Evolutionary conservation across 148 eudicot genomes (phyloP), one percentile per base, ranked within the genome.

Genomic region (Vaccinium macrocarpon): DNA sequence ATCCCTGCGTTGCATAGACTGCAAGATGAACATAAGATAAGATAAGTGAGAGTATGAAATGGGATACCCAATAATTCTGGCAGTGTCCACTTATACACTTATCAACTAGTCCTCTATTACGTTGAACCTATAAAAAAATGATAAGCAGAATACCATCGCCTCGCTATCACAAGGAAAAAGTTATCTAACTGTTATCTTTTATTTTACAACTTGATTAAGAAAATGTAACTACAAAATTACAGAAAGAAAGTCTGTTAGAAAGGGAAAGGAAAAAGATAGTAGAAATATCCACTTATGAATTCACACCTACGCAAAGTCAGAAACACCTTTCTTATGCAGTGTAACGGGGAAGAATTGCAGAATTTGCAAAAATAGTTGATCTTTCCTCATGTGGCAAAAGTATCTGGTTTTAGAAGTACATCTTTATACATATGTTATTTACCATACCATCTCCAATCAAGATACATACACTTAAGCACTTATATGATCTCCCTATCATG

Each of bases 1-100:
- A 82, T 93, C 98, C 21, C 98, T 91, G 71, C 82, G 91, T 92
- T 97, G 97, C 99, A 97, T 95, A 27, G 99, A 97, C 99, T 97
- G 95, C 89, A 91, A 81, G 83, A 78, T 75, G 79, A 16, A 8
- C 62, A 84, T 25, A 76, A 11, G 50, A 80, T 18, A 51, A 8
- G 21, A 84, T 6, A 70, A 57, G 57, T 42, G 64, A 81, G 27
- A 13, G 42, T 18, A 81, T 25, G 56, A 4, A 23, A 5, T 21
- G 19, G 19, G 48, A 71, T 71, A 35, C 48, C 46, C 76, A 71
- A 25, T 51, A 19, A 64, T 18, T 9, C 27, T 29, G 23, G 75
- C n/a, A 53, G 66, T 74, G 35, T 38, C 46, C 27, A 52, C 32
- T 74, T 6, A 49, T 13, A 50, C 7, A 6, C 62, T 32, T 10